phyloP scores from a whole-genome alignment of 768 basidiomycete species.

The Coprinellus micaceus region DNA sequence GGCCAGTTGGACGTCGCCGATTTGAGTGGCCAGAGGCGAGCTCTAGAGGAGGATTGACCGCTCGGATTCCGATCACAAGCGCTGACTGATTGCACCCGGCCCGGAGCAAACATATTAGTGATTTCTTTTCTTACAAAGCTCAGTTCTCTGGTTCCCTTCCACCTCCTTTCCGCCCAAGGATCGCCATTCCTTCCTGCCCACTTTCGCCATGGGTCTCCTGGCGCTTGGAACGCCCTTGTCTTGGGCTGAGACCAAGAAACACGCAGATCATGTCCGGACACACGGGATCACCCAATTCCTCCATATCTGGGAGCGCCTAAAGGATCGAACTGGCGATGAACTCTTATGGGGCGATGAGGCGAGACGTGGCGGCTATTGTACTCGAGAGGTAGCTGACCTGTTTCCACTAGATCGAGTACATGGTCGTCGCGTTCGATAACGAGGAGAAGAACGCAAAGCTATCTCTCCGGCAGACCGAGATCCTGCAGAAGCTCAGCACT shows the following conservation, averaged over 20 bases:
- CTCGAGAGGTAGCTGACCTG: constrained; percentile 3
- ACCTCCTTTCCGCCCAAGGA: neutral
- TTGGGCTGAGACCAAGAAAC: constrained; percentile 86
- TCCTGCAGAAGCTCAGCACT: constrained; percentile 71
- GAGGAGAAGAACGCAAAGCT: constrained; percentile 76
- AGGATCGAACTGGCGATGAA: constrained; percentile 87
- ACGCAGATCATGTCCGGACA: constrained; percentile 83
- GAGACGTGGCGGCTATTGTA: constrained; percentile 15
- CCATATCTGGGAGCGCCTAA: constrained; percentile 88
- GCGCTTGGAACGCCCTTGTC: constrained; percentile 88
- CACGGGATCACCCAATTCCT: constrained; percentile 97
- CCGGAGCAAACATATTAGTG: constrained; percentile 17
- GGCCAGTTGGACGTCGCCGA: neutral
- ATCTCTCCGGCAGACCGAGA: constrained; percentile 93
- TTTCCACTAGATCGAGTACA: constrained; percentile 80
- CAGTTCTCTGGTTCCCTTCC: constrained; percentile 3
- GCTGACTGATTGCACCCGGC: constrained; percentile 4
- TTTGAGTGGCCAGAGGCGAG: neutral
- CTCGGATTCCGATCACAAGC: neutral
- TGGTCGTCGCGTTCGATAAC: constrained; percentile 86
- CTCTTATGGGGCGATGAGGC: constrained; percentile 99
- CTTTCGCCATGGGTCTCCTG: constrained; percentile 78
- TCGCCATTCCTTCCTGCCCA: constrained; percentile 1
- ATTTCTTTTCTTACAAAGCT: constrained; percentile 26
- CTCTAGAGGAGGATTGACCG: neutral